Evolutionary conservation across 345 rosid species (phyloP).

Genomic region (Cochlearia excelsa): DNA sequence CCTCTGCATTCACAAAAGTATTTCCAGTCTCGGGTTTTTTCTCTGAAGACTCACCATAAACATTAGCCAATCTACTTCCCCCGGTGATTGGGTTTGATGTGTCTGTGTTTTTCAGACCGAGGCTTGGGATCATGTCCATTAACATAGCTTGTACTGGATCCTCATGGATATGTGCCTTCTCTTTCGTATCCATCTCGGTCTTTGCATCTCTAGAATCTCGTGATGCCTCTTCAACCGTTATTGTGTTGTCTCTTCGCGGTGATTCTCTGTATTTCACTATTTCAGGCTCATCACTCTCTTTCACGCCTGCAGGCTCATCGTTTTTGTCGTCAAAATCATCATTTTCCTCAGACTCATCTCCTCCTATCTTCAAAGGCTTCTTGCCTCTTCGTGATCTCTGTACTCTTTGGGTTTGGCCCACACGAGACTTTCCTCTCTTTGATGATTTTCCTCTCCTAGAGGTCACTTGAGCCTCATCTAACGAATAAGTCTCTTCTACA

Average conservation of each 20-base stretch:
- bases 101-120: conserved; percentile 46
- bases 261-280: conserved; percentile 25
- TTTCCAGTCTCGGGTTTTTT: conserved; percentile 10
- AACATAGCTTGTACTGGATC: conserved; percentile 89
- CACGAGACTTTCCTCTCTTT: conserved; percentile 26
- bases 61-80: conserved; percentile 1
- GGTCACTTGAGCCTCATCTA: conserved; percentile 18
- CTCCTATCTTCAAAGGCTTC: conserved; percentile 50
- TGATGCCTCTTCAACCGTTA: conserved; percentile 31
- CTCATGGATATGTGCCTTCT: conserved; percentile 42
- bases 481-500: conserved; percentile 21
- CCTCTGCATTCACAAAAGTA: conserved; percentile 16
- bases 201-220: conserved; percentile 21
- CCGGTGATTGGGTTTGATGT: conserved; percentile 1
- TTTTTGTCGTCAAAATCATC: conserved; percentile 33
- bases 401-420: conserved; percentile 32
- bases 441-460: conserved; percentile 27
- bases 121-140: conserved; percentile 79
- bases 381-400: conserved; percentile 38
- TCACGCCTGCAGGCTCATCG: conserved; percentile 2
- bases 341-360: conserved; percentile 52
- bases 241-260: conserved; percentile 20
- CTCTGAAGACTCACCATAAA: conserved; percentile 19
- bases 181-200: conserved; percentile 13
- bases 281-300: conserved; percentile 33